These are phyloP conservation scores for Malassezia sympodialis DNA, from an alignment of 1,284 basidiomycete genomes.

Conservation along the genomic window DNA sequence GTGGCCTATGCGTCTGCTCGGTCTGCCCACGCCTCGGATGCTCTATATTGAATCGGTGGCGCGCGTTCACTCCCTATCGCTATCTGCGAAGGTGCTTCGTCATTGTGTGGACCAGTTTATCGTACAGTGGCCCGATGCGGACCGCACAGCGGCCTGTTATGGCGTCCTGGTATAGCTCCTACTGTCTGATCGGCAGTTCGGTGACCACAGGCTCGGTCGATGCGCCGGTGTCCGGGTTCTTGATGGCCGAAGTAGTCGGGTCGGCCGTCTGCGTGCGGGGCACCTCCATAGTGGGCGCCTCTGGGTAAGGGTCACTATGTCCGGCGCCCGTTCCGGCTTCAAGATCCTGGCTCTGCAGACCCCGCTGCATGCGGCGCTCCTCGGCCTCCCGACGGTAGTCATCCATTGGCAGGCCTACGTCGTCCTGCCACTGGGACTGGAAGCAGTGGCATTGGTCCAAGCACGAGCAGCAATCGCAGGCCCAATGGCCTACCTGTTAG, in stretches of 20 bases:
- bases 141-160: slow-evolving; percentile 1
- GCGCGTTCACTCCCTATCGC: slow-evolving; percentile 67
- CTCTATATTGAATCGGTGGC: slow-evolving; percentile 95
- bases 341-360: background rate
- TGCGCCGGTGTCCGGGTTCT: too few relatives aligned
- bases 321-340: background rate
- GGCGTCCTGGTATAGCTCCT: slow-evolving; percentile 5
- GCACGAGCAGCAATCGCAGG: slow-evolving; percentile 1
- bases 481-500: background rate
- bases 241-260: background rate
- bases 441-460: slow-evolving; percentile 8
- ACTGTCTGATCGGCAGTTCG: background rate
- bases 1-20: slow-evolving; percentile 68
- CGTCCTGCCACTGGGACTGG: slow-evolving; percentile 1
- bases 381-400: slow-evolving; percentile 13
- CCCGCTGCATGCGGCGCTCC: background rate
- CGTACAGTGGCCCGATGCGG: slow-evolving; percentile 47
- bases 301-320: slow-evolving; percentile 2
- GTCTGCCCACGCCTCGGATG: slow-evolving; percentile 61
- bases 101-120: slow-evolving; percentile 69
- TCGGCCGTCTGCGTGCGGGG: background rate
- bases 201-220: background rate
- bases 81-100: slow-evolving; percentile 72
- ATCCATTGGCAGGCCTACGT: slow-evolving; percentile 6
- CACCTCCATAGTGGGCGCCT: slow-evolving; percentile 5